These are phyloP conservation scores for Scolecobasidium constrictum DNA, from an alignment of 2,329 filamentous ascomycete species.

Conservation along the genomic window DNA sequence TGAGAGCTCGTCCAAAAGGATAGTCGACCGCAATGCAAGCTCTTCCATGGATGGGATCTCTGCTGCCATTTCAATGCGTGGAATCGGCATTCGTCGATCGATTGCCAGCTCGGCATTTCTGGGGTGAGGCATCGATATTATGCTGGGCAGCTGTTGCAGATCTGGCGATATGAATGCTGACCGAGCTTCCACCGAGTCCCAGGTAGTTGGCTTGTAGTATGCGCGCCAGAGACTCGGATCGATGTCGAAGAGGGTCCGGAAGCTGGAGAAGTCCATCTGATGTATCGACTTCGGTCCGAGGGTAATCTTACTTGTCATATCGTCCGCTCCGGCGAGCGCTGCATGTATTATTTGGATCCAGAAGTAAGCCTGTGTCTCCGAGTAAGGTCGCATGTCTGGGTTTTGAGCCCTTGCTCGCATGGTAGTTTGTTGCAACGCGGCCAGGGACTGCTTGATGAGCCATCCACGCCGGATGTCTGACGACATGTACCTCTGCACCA, in stretches of 20 bases:
- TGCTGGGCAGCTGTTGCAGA: not conserved
- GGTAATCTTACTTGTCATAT: not conserved
- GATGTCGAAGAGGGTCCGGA: not conserved
- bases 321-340: not conserved
- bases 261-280: not conserved
- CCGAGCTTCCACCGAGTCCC: conserved; percentile 2
- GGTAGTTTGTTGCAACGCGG: not conserved
- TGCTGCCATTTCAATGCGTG: not conserved
- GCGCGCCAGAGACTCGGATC: not conserved
- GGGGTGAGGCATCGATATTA: not conserved
- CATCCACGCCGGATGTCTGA: not conserved
- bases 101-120: not conserved
- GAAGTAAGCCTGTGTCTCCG: conserved; percentile 4
- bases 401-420: conserved; percentile 1
- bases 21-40: not conserved
- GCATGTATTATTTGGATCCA: conserved; percentile 7
- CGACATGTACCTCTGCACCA: not conserved
- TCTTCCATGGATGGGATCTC: conserved; percentile 2
- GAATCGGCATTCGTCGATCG: not conserved
- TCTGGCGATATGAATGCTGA: conserved; percentile 1
- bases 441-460: not conserved
- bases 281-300: not conserved
- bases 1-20: not conserved
- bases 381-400: conserved; percentile 1
- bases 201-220: not conserved